Evolutionary conservation across 352 stramenopile genomes (phyloP).

Genomic region (Phytophthora megakarya): DNA sequence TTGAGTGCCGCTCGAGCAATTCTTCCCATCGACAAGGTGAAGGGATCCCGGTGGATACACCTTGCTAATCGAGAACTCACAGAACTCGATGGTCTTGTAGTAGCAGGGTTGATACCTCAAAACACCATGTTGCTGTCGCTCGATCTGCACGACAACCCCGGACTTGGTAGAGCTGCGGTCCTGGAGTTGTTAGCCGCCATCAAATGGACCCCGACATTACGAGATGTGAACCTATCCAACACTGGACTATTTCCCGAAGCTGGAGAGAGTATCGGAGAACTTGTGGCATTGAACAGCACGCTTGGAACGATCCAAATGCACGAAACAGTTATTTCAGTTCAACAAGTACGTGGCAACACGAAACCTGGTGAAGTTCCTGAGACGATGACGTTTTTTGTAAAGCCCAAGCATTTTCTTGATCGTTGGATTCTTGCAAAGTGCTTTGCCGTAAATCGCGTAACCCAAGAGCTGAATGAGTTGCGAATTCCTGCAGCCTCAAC

Average conservation of each 20-base stretch:
- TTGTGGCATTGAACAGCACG: conserved; percentile 63
- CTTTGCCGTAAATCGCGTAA: conserved; percentile 65
- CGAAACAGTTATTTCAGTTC: conserved; percentile 40
- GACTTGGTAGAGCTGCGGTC: conserved; percentile 54
- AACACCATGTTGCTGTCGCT: conserved; percentile 63
- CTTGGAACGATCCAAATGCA: conserved; percentile 70
- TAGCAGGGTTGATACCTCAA: conserved; percentile 58
- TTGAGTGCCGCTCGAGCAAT: conserved; percentile 49
- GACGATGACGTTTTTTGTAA: conserved; percentile 36
- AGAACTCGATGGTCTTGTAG: conserved; percentile 68
- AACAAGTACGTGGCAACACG: conserved; percentile 58
- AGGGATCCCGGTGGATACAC: conserved; percentile 63
- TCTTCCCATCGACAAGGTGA: conserved; percentile 66
- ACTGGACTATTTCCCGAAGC: conserved; percentile 64
- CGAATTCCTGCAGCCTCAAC: conserved; percentile 35
- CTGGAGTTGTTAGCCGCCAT: conserved; percentile 64
- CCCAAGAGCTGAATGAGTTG: conserved; percentile 61
- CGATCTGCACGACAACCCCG: conserved; percentile 66
- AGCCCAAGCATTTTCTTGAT: conserved; percentile 54
- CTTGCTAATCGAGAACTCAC: conserved; percentile 42
- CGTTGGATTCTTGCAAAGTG: conserved; percentile 73
- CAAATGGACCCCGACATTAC: conserved; percentile 53
- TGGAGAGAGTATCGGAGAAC: conserved; percentile 60
- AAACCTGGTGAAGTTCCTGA: conserved; percentile 27
- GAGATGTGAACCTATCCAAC: conserved; percentile 57